phyloP scores from a whole-genome alignment of 2,329 filamentous ascomycete genomes.

The Arthroderma uncinatum region DNA sequence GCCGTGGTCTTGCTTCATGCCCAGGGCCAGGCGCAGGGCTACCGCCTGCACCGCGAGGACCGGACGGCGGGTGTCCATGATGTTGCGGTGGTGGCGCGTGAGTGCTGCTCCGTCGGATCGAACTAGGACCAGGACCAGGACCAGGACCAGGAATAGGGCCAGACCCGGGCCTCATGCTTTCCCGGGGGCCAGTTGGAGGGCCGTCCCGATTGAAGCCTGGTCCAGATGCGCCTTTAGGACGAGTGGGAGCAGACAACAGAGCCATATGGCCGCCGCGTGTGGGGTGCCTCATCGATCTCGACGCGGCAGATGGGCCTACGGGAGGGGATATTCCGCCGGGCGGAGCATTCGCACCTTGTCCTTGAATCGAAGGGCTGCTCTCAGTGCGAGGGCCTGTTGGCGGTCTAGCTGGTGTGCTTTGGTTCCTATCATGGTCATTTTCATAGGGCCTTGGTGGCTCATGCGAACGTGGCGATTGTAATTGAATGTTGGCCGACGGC shows the following conservation, averaged over 20 bases:
- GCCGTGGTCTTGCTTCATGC: conserved; percentile 24
- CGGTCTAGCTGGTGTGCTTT: not conserved
- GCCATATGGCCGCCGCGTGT: conserved; percentile 31
- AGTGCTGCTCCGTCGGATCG: not conserved
- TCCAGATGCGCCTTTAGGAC: conserved; percentile 33
- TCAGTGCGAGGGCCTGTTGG: not conserved
- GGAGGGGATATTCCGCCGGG: conserved; percentile 23
- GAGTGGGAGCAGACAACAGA: conserved; percentile 38
- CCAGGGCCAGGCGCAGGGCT: conserved; percentile 1
- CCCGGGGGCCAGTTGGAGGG: conserved; percentile 18
- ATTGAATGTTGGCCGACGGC: not conserved
- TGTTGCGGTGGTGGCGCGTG: conserved; percentile 15
- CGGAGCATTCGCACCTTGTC: conserved; percentile 21
- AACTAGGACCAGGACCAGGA: conserved; percentile 13
- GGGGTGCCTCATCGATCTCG: conserved; percentile 26
- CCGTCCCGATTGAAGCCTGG: conserved; percentile 17
- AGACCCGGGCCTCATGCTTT: conserved; percentile 24
- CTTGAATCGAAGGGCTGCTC: conserved; percentile 15
- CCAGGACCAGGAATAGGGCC: no score
- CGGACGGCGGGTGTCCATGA: conserved; percentile 30
- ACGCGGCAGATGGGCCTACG: conserved; percentile 29
- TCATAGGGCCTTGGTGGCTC: conserved; percentile 13
- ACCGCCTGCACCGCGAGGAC: conserved; percentile 18
- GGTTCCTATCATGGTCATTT: conserved; percentile 10
- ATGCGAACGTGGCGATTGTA: conserved; percentile 12